A percentile compares a stretch with the other conserved stretches of the same genome.
Evolutionary conservation across 2,329 filamentous ascomycete species (phyloP).

Genomic region (Paecilomyces variotii): DNA sequence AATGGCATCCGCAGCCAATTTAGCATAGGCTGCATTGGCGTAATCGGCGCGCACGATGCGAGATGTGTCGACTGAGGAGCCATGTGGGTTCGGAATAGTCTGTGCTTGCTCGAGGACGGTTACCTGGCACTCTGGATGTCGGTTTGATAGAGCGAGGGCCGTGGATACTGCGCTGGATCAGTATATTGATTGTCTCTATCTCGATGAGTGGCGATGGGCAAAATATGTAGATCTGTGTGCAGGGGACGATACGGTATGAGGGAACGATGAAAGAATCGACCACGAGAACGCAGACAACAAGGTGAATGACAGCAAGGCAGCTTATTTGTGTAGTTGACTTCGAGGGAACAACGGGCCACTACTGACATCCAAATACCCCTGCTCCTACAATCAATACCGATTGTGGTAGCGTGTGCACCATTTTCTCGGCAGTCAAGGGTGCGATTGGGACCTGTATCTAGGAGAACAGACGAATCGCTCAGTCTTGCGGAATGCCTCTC

Average conservation of each 20-base stretch:
- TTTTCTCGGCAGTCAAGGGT: neutral
- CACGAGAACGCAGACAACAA: neutral
- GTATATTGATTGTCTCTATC: neutral
- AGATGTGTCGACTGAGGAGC: conserved; percentile 52
- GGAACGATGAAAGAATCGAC: neutral
- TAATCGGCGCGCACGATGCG: conserved; percentile 70
- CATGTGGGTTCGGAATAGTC: conserved; percentile 50
- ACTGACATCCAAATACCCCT: conserved; percentile 37
- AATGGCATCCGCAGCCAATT: conserved; percentile 64
- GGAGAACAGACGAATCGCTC: neutral
- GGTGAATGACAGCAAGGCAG: neutral
- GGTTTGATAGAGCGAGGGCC: conserved; percentile 61
- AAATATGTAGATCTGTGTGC: neutral
- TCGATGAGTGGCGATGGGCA: neutral
- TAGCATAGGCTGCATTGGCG: conserved; percentile 66
- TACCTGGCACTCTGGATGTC: conserved; percentile 44
- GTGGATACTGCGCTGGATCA: conserved; percentile 44
- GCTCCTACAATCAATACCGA: conserved; percentile 36
- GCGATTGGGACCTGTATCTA: neutral
- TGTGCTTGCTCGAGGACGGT: conserved; percentile 51
- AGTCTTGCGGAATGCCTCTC: neutral
- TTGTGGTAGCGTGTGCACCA: conserved; percentile 17
- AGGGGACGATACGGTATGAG: neutral
- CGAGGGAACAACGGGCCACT: conserved; percentile 12
- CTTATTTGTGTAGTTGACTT: neutral